Evolutionary conservation across 306 rosid species (phyloP).

Genomic region (Prunus kanzakura): DNA sequence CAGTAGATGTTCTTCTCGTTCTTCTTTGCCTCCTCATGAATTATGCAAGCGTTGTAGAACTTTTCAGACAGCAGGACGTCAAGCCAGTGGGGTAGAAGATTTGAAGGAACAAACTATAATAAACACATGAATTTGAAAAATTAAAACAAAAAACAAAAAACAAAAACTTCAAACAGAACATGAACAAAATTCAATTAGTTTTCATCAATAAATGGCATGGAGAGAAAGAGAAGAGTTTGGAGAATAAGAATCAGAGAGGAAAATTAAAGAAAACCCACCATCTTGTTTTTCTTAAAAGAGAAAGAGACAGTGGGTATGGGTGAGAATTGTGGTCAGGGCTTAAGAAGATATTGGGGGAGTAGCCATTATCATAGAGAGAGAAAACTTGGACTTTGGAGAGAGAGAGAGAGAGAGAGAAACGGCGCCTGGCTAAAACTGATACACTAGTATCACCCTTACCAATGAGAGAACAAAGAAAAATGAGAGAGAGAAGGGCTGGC

Average conservation of each 20-base stretch:
- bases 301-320: neutral
- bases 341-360: constrained; percentile 26
- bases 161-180: neutral
- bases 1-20: constrained; percentile 89
- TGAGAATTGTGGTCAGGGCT: constrained; percentile 19
- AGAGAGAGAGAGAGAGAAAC: constrained; percentile 38
- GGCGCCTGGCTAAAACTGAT: constrained; percentile 55
- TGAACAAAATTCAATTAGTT: constrained; percentile 4
- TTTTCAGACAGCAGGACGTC: constrained; percentile 66
- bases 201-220: neutral
- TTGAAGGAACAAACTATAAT: constrained; percentile 30
- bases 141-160: neutral
- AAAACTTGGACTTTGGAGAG: constrained; percentile 27
- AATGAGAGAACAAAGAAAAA: constrained; percentile 34
- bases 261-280: constrained; percentile 38
- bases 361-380: constrained; percentile 39
- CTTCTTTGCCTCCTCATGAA: constrained; percentile 80
- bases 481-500: constrained; percentile 20
- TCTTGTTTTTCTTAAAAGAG: constrained; percentile 5
- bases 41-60: constrained; percentile 88
- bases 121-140: neutral
- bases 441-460: constrained; percentile 45
- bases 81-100: constrained; percentile 73
- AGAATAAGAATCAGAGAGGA: neutral
- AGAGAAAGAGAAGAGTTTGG: neutral